phyloP scores from a whole-genome alignment of 2,329 filamentous ascomycete species.

The Chaetomium strumarium region DNA sequence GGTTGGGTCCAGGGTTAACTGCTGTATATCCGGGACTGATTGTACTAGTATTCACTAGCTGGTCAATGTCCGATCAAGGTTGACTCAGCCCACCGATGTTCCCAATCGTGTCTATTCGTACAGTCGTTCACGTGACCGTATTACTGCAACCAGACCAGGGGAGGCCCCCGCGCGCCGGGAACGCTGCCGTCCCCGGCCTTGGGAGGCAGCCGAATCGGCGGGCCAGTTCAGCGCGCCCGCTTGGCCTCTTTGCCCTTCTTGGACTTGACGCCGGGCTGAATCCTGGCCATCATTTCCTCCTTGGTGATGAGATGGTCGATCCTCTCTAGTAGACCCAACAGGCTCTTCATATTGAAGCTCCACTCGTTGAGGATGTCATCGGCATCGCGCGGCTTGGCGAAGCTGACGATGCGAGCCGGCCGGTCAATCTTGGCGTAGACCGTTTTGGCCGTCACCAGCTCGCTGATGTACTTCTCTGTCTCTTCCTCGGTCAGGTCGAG shows the following conservation, averaged over 20 bases:
- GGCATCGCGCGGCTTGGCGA: constrained; percentile 88
- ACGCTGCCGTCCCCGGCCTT: background rate
- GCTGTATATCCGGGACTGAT: background rate
- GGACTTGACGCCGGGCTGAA: constrained; percentile 58
- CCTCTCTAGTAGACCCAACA: constrained; percentile 70
- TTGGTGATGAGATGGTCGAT: constrained; percentile 99
- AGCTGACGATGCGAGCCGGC: constrained; percentile 85
- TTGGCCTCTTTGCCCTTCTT: constrained; percentile 35
- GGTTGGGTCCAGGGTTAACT: too few species aligned
- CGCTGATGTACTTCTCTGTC: constrained; percentile 98
- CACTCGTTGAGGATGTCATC: constrained; percentile 98
- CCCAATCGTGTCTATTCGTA: constrained; percentile 20
- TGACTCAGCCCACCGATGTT: background rate
- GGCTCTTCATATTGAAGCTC: constrained; percentile 79
- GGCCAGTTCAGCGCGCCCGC: constrained; percentile 22
- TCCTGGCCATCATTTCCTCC: constrained; percentile 99
- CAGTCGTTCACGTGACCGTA: constrained; percentile 13
- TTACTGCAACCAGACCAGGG: background rate
- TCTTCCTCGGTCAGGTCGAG: constrained; percentile 91
- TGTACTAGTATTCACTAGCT: background rate
- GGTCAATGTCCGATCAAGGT: background rate
- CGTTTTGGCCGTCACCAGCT: constrained; percentile 94
- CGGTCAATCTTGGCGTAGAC: constrained; percentile 97
- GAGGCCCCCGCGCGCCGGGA: background rate
- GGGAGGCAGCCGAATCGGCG: background rate